Evolutionary conservation across 768 basidiomycete species (phyloP).

Genomic region (Boletus rubropictus): DNA sequence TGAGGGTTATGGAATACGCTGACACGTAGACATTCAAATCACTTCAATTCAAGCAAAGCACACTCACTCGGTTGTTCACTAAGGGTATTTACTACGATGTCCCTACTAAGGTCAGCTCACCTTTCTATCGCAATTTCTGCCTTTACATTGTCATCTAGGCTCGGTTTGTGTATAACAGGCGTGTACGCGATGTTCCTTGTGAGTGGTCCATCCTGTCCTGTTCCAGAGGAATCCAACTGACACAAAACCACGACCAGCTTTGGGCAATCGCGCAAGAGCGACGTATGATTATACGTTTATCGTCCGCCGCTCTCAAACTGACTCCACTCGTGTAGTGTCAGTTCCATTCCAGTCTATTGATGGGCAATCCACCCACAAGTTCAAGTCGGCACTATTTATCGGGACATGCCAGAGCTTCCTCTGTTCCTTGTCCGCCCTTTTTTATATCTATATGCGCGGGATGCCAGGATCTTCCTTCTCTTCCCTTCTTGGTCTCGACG

Average conservation of each 20-base stretch:
- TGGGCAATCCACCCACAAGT: slow-evolving; percentile 59
- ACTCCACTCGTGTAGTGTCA: slow-evolving; percentile 48
- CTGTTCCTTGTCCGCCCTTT: slow-evolving; percentile 68
- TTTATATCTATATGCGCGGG: slow-evolving; percentile 64
- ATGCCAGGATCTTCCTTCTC: slow-evolving; percentile 47
- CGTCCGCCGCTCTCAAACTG: not conserved
- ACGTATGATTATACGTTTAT: slow-evolving; percentile 41
- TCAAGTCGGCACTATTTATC: slow-evolving; percentile 80
- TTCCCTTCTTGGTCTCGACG: slow-evolving; percentile 56
- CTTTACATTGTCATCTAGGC: slow-evolving; percentile 33
- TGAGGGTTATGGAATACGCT: slow-evolving; percentile 13
- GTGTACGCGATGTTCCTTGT: slow-evolving; percentile 94
- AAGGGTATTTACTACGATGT: slow-evolving; percentile 13
- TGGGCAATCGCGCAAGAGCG: slow-evolving; percentile 96
- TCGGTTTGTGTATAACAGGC: slow-evolving; percentile 73
- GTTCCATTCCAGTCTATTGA: slow-evolving; percentile 75
- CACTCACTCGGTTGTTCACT: not conserved
- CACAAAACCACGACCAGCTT: slow-evolving; percentile 39
- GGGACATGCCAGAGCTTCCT: slow-evolving; percentile 80
- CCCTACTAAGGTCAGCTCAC: slow-evolving; percentile 22
- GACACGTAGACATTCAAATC: slow-evolving; percentile 22
- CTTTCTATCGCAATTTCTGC: not conserved
- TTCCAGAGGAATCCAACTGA: slow-evolving; percentile 1
- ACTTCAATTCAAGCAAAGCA: not conserved
- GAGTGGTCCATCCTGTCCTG: slow-evolving; percentile 24